phyloP scores from a whole-genome alignment of 257 asterid genomes.

The Nicotiana otophora region DNA sequence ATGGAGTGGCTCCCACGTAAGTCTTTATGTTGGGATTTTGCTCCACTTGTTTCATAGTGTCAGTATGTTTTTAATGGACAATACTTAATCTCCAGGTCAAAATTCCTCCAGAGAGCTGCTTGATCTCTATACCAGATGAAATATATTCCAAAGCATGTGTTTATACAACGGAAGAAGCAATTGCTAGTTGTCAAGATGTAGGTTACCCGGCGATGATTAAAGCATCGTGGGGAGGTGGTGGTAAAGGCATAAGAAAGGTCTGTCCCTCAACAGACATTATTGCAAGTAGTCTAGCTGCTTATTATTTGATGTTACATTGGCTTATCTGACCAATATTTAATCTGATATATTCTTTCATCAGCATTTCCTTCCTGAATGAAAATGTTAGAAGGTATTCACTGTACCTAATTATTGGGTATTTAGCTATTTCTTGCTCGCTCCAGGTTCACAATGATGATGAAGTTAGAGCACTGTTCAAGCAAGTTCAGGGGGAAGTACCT shows the following conservation, averaged over 20 bases:
- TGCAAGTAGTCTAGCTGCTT: not conserved
- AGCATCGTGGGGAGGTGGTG: constrained; percentile 99
- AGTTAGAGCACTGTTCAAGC: constrained; percentile 89
- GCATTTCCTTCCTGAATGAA: too few species aligned
- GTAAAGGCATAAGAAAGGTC: constrained; percentile 98
- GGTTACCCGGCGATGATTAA: constrained; percentile 99
- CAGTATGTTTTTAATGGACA: not conserved
- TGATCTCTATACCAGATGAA: constrained; percentile 73
- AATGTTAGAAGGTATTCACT: not conserved
- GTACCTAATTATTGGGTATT: not conserved
- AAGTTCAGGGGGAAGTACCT: constrained; percentile 99
- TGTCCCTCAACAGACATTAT: constrained; percentile 17
- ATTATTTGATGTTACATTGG: constrained; percentile 1
- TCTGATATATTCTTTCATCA: not conserved
- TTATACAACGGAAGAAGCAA: constrained; percentile 87
- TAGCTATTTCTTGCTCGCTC: constrained; percentile 11
- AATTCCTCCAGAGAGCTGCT: constrained; percentile 64
- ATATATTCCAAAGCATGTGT: constrained; percentile 82
- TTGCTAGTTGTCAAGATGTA: constrained; percentile 87
- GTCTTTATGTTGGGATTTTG: constrained; percentile 15
- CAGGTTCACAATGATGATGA: constrained; percentile 95
- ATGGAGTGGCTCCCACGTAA: constrained; percentile 98
- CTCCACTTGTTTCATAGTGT: not conserved
- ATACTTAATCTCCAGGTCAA: constrained; percentile 47
- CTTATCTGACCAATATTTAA: not conserved